phyloP scores from a whole-genome alignment of 2,329 filamentous ascomycete species.

The Scedosporium aurantiacum region DNA sequence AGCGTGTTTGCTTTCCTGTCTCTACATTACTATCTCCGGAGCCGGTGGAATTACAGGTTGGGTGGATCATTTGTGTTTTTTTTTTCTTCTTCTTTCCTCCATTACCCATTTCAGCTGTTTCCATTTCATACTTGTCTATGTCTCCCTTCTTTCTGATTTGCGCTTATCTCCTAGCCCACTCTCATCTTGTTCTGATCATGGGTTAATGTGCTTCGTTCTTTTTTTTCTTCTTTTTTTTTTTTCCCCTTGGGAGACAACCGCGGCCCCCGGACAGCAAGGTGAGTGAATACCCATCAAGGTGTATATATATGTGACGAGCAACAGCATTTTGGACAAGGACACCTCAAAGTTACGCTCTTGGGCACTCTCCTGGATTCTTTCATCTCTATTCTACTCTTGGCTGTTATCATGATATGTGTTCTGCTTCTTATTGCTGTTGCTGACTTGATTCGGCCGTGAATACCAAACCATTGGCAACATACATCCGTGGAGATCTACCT shows the following conservation, averaged over 20 bases:
- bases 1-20: not conserved
- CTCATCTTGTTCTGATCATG: not conserved
- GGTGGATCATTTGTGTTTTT: not conserved
- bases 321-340: not conserved
- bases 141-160: not conserved
- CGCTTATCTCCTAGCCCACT: not conserved
- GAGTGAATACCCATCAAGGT: not conserved
- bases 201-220: not conserved
- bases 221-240: not conserved
- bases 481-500: not conserved
- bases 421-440: not conserved
- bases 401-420: not conserved
- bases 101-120: not conserved
- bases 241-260: not conserved
- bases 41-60: conserved; percentile 5
- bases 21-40: not conserved
- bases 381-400: not conserved
- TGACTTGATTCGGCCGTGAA: not conserved
- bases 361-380: not conserved
- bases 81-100: not conserved
- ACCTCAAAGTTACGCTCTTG: not conserved
- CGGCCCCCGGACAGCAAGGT: conserved; percentile 4
- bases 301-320: conserved; percentile 3
- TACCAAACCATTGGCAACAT: not conserved
- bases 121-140: not conserved